These are phyloP conservation scores for Plasmodium yoelii DNA, from an alignment of 169 alveolate genomes.

Conservation along the genomic window DNA sequence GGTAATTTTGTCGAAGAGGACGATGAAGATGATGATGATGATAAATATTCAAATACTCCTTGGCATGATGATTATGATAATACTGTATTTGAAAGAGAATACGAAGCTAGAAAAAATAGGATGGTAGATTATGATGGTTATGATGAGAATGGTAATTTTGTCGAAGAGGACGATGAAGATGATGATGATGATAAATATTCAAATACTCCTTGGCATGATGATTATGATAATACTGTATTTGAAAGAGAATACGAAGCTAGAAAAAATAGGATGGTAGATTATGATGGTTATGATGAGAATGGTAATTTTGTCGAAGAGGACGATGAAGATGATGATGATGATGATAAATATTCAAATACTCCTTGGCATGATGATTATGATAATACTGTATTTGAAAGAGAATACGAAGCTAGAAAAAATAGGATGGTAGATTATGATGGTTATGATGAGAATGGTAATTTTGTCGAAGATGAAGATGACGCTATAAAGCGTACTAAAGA, in stretches of 20 bases:
- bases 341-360: too few species aligned
- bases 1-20: background rate
- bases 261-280: background rate
- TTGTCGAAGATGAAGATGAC: background rate
- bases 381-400: too few species aligned
- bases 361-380: too few species aligned
- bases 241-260: background rate
- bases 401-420: background rate
- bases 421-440: background rate
- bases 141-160: background rate
- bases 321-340: background rate
- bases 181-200: too few species aligned
- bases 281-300: background rate
- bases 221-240: too few species aligned
- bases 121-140: background rate
- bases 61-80: too few species aligned
- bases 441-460: background rate
- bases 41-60: too few species aligned
- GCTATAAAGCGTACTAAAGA: background rate
- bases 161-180: too few species aligned
- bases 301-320: slow-evolving; percentile 1
- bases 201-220: too few species aligned
- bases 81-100: too few species aligned
- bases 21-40: too few species aligned
- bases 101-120: background rate